phyloP scores from a whole-genome alignment of 768 basidiomycete genomes.

The Amanita muscaria region DNA sequence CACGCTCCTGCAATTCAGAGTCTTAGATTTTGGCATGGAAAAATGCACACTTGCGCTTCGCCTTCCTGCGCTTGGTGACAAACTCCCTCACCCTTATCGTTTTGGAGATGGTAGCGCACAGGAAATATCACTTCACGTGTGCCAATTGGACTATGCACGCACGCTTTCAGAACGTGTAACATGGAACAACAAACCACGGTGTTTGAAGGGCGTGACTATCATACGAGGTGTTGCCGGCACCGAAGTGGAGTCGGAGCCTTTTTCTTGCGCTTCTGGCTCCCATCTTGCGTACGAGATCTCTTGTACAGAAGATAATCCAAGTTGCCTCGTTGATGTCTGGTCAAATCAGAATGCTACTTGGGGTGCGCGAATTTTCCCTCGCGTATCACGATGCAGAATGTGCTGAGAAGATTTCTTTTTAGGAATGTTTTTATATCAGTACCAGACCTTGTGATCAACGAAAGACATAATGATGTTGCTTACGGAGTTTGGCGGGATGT shows the following conservation, averaged over 20 bases:
- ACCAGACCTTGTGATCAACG: not conserved
- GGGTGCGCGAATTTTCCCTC: not conserved
- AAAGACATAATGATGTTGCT: too few relatives aligned
- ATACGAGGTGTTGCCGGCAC: not conserved
- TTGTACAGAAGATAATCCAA: conserved; percentile 1
- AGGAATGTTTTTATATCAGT: not conserved
- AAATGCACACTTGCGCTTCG: not conserved
- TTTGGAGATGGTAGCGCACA: not conserved
- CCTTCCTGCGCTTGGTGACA: not conserved
- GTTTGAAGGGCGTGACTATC: not conserved
- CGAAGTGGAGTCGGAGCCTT: not conserved
- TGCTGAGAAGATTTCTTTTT: not conserved
- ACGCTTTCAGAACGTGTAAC: not conserved
- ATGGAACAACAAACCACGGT: not conserved
- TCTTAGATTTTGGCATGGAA: conserved; percentile 1
- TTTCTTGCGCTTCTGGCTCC: not conserved
- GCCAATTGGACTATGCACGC: not conserved
- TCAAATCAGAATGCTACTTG: conserved; percentile 3
- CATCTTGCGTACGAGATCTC: conserved; percentile 8
- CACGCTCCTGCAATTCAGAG: conserved; percentile 2
- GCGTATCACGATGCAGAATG: too few relatives aligned
- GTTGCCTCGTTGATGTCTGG: conserved; percentile 6
- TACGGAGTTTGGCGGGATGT: too few relatives aligned
- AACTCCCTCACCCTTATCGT: not conserved
- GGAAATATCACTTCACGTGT: not conserved